Evolutionary conservation across 2,329 filamentous ascomycete genomes (phyloP), one percentile per base, ranked within the genome.

Genomic region (Lachnellula hyalina): DNA sequence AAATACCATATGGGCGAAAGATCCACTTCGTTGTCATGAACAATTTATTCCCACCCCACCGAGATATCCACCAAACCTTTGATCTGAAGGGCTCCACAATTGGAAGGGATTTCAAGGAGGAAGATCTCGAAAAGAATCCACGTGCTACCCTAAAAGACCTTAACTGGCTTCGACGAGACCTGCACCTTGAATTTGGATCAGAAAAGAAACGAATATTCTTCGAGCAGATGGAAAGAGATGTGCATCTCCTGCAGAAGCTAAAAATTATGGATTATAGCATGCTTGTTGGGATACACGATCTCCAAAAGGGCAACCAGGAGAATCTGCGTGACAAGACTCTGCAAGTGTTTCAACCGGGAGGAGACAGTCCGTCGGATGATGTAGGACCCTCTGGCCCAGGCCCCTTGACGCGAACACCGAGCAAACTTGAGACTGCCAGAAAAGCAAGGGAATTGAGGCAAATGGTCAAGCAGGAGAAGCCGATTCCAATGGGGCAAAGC

Each of bases 1-100:
- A 99, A 80, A 95, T 96, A 77, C 91, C 93, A 0, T 97, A 96
- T 70, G 94, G 94, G 59, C 87, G 93, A 69, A 99, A 99, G 75
- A 96, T 97, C 53, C 94, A 99, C 73, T 99, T 99, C 65, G 94
- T 99, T 57, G 92, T 99, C 69, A 99, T 99, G 94, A 99, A 99
- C 77, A 99, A 99, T 71, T 81, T 99, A 15, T 99, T 99, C 68
- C 94, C 94, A 12, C 93, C 94, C 6, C 94, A 99, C 74, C 84
- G 93, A 63, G 94, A 99, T 71, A 97, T 99, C 57, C 94, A 99
- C 74, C 85, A 90, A 67, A 99, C 92, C 3, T 99, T 96, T 68
- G 94, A 99, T 71, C 73, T 99, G 63, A 99, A 99, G 74, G 94
- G 94, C 8, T 97, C 94, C 6, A 97, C 93, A 0, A 84, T 97